Conservation (phyloP, 345 rosid genomes). For the Heritiera littoralis region DNA sequence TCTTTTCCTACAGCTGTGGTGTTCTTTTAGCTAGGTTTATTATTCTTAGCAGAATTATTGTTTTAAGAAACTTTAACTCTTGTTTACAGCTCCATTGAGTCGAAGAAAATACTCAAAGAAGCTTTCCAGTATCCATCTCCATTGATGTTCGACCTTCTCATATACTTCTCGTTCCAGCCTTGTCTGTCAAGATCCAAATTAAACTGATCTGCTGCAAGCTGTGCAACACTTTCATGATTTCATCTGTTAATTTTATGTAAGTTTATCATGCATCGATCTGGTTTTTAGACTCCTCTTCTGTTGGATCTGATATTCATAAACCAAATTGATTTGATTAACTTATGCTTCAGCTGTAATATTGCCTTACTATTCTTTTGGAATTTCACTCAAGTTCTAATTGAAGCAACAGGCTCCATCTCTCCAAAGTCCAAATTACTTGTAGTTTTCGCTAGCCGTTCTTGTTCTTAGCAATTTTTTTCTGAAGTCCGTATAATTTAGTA, state of each 20-base stretch:
- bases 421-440: too few relatives aligned
- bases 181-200: constrained; percentile 16
- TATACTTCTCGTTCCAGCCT: constrained; percentile 13
- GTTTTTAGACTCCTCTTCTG: background rate
- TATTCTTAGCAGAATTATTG: constrained; percentile 19
- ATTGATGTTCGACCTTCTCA: constrained; percentile 20
- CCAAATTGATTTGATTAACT: background rate
- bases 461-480: constrained; percentile 1
- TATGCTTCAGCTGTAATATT: background rate
- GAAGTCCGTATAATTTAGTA: background rate
- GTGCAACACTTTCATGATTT: constrained; percentile 7
- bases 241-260: constrained; percentile 29
- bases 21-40: constrained; percentile 4
- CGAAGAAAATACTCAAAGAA: constrained; percentile 7
- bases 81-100: background rate
- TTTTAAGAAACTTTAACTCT: constrained; percentile 10
- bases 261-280: constrained; percentile 18
- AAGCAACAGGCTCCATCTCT: background rate
- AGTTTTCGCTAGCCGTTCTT: constrained; percentile 19
- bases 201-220: constrained; percentile 12
- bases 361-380: background rate
- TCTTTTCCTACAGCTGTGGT: constrained; percentile 22
- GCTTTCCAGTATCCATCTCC: background rate
- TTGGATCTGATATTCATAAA: background rate
- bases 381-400: background rate